Conservation (phyloP, 1,284 basidiomycete genomes). For the Sanghuangporus weigelae region DNA sequence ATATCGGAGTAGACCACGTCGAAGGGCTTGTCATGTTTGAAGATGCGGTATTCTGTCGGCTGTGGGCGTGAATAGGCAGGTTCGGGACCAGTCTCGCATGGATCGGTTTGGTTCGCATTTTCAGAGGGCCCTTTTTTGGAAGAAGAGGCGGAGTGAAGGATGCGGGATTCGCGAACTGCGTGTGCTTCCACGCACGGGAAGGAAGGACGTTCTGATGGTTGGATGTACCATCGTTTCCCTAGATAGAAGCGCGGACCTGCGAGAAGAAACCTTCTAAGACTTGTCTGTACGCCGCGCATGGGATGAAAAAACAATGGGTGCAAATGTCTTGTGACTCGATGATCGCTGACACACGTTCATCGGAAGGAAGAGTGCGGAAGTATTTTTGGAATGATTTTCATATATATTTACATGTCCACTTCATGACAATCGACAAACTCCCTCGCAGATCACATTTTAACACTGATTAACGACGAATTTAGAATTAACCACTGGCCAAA, state of each 20-base stretch:
- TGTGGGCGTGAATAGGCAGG: conserved; percentile 72
- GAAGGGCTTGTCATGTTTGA: conserved; percentile 58
- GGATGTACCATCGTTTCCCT: background rate
- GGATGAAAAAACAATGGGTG: background rate
- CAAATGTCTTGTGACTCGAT: background rate
- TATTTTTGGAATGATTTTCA: no score
- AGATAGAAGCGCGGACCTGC: no score
- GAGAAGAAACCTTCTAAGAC: background rate
- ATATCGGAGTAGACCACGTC: conserved; percentile 65
- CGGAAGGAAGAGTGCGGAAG: background rate
- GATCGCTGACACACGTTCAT: background rate
- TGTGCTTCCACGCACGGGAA: conserved; percentile 80
- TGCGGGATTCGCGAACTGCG: conserved; percentile 53
- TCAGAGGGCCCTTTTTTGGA: background rate
- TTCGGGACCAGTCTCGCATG: conserved; percentile 57
- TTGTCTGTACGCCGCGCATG: background rate
- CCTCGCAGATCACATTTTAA: no score
- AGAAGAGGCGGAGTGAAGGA: conserved; percentile 27
- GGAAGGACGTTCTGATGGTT: conserved; percentile 29
- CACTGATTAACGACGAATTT: no score
- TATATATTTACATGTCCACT: no score
- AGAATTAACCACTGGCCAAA: no score
- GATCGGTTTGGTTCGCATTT: conserved; percentile 5
- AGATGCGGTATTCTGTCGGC: conserved; percentile 63
- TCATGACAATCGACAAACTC: no score